Conservation (phyloP, 2,329 filamentous ascomycete genomes). For the Penicillium sp. region DNA sequence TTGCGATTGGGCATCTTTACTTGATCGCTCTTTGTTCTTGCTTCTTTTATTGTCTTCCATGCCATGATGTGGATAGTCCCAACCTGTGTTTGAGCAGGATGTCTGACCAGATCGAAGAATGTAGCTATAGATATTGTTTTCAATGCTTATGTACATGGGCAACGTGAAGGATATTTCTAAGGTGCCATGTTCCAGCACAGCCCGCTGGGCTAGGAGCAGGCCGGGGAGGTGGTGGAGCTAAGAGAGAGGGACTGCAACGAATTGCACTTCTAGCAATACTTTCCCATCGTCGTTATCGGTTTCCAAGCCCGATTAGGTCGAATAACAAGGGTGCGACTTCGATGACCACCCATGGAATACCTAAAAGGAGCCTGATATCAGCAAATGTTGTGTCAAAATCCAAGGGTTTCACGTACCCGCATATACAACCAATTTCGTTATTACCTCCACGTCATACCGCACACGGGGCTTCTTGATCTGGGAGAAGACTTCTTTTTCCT, state of each 20-base stretch:
- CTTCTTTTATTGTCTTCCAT: not conserved
- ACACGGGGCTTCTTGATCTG: constrained; percentile 82
- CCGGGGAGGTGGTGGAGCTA: not conserved
- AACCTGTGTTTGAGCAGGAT: not conserved
- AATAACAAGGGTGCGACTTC: constrained; percentile 74
- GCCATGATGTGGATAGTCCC: not conserved
- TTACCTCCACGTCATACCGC: constrained; percentile 96
- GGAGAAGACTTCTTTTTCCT: constrained; percentile 79
- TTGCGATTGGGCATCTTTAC: not conserved
- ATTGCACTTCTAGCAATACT: not conserved
- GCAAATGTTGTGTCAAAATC: constrained; percentile 4
- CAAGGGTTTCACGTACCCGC: constrained; percentile 60
- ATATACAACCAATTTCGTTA: constrained; percentile 95
- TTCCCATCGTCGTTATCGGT: constrained; percentile 1
- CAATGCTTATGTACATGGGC: constrained; percentile 24
- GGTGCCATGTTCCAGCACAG: constrained; percentile 13
- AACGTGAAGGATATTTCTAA: constrained; percentile 10
- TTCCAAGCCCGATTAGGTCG: constrained; percentile 46
- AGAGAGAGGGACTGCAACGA: not conserved
- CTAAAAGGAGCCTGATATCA: constrained; percentile 43
- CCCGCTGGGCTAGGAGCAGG: constrained; percentile 16
- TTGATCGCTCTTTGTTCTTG: not conserved
- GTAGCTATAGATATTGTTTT: constrained; percentile 14
- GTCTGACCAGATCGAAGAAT: not conserved
- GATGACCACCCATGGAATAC: constrained; percentile 79